Base-by-base conservation (phyloP, 1,284 basidiomycete species). In the Rhodotorula sp. region DNA sequence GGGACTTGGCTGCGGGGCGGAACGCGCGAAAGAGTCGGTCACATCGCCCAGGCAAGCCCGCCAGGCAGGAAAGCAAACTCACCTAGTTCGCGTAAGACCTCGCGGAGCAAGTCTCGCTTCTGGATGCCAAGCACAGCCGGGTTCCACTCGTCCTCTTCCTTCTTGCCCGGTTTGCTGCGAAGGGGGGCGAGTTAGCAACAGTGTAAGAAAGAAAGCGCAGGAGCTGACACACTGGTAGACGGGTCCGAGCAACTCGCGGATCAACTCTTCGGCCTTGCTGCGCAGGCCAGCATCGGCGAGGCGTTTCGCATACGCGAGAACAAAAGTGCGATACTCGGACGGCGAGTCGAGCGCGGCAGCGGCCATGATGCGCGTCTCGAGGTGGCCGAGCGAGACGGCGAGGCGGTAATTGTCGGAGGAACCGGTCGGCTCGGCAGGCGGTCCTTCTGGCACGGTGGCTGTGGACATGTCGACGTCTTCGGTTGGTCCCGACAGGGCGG, bases 191-290 rank as follows among this genome's bases (percentile, higher is more conserved):
- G n/a, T n/a, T n/a, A n/a, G n/a, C n/a, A n/a, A n/a, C n/a, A n/a
- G n/a, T n/a, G n/a, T n/a, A n/a, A n/a, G 4, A 73, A 56, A 22
- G 24, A 33, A 62, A 30, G 22, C 65, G 53, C 10, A 26, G 33
- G 14, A 67, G 56, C 15, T 55, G 60, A 63, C 66, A 55, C 67
- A 73, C 74, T 71, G 89, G 80, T 91, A 93, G 58, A 93, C 82
- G 1, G 93, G 93, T 14, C 93, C 94, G 77, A 91, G 88, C 51
- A 96, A 83, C 72, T 95, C 93, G 79, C 85, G 88, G 60, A 94
- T 85, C 64, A 97, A 81, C 80, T 95, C 94, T 79, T 94, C 92
- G 15, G 88, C 93, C 78, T 93, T 91, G 44, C 83, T 88, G 71
- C 87, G 83, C 80, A 93, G 92, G 0, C 89, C 91, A 79, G 94